A percentile compares a stretch with the other conserved stretches of the same genome.
Conservation (phyloP, 2,329 filamentous ascomycete species). For the Epichloe coenophiala region DNA sequence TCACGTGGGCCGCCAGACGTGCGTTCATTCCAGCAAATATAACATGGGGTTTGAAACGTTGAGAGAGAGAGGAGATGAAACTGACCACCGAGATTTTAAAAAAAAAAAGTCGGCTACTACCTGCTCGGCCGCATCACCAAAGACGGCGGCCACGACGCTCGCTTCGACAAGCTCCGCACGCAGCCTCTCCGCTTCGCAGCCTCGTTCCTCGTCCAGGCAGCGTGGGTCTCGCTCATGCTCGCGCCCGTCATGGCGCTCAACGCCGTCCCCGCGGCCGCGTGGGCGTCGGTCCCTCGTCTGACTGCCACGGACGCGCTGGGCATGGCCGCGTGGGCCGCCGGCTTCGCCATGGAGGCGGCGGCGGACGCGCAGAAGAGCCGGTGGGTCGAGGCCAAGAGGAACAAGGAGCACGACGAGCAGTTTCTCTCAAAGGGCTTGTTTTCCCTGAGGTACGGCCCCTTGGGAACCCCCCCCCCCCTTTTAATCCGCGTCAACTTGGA, state of each 20-base stretch:
- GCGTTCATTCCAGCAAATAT: no score
- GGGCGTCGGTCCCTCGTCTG: slow-evolving; percentile 32
- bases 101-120: slow-evolving; percentile 39
- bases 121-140: slow-evolving; percentile 48
- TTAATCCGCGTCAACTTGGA: no score
- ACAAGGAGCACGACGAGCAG: slow-evolving; percentile 52
- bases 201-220: slow-evolving; percentile 41
- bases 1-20: slow-evolving; percentile 49
- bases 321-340: slow-evolving; percentile 41
- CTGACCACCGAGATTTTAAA: slow-evolving; percentile 12
- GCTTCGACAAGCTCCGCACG: slow-evolving; percentile 28
- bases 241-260: slow-evolving; percentile 53
- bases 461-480: no score
- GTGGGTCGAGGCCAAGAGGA: slow-evolving; percentile 47
- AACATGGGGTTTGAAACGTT: no score
- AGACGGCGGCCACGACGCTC: slow-evolving; percentile 45
- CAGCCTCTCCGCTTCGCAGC: slow-evolving; percentile 21
- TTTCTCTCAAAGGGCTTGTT: slow-evolving; percentile 53
- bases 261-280: slow-evolving; percentile 38
- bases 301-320: slow-evolving; percentile 42
- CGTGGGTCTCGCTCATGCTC: slow-evolving; percentile 54
- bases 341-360: slow-evolving; percentile 44
- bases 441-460: slow-evolving; percentile 28
- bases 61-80: background rate
- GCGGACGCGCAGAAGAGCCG: slow-evolving; percentile 51